Evolutionary conservation across 805 yeast genomes (phyloP), one percentile per base, ranked within the genome.

Genomic region (Teunomyces atbi): DNA sequence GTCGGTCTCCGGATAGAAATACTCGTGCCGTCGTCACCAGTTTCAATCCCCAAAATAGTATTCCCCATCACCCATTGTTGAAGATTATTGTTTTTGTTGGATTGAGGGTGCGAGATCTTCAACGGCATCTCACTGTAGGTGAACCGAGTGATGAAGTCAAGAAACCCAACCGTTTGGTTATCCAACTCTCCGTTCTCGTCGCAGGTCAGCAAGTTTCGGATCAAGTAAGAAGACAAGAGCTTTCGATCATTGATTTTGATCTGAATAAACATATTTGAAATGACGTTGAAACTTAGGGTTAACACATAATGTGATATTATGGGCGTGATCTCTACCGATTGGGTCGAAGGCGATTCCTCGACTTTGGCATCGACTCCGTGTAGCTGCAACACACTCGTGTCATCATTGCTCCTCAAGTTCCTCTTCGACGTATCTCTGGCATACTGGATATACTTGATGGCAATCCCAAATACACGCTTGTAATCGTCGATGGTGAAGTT

Each of bases 401-500:
- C 18, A 5, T 49, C 45, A 36, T 48, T 49, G 29, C 50, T 42
- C 42, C 51, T 44, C 51, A 45, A 15, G 47, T 56, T 42, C 58
- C 69, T 52, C 42, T 62, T 53, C 51, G 68, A 53, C 46, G 63
- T 58, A 53, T 86, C 90, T 43, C 77, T 72, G 1, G 89, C 80
- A 57, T 82, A 83, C 57, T 86, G 88, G 45, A 89, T 84, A 55
- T 83, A 84, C 55, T 84, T 83, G 68, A 89, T 86, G 1, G 90
- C 84, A 60, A 89, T 86, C 1, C 87, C 96, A 68, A 89, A 87
- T 2, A 89, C 88, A 40, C 90, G 73, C 56, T 83, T 84, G 60
- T 76, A 85, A 55, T 89, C 96, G 42, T 86, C 94, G 15, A 76
- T 74, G 3, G 87, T 85, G 59, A 89, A 84, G 55, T 84, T 84